Percentiles rank a stretch among this genome's conserved stretches.
Evolutionary conservation across 2,329 filamentous ascomycete genomes (phyloP).

Genomic region (Leptoxyphium fumago): DNA sequence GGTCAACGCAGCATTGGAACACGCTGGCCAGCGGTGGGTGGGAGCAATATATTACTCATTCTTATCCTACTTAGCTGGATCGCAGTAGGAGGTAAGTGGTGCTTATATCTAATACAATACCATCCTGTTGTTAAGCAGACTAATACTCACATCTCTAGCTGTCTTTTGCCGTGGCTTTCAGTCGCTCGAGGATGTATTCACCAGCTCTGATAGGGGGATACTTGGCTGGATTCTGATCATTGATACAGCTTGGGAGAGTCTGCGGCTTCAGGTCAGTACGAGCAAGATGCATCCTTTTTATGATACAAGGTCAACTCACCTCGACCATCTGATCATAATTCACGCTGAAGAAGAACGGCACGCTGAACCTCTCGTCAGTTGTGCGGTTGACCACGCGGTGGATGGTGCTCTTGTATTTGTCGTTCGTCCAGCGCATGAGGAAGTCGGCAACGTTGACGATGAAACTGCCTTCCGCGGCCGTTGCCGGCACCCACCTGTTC

Average conservation of each 20-base stretch:
- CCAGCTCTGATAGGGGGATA: slow-evolving; percentile 24
- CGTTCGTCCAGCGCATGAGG: slow-evolving; percentile 33
- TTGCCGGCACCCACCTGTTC: slow-evolving; percentile 29
- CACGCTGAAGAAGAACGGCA: slow-evolving; percentile 30
- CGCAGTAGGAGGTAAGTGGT: no score
- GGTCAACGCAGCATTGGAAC: no score
- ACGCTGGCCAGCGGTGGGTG: no score
- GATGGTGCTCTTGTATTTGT: slow-evolving; percentile 27
- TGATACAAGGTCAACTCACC: slow-evolving; percentile 5
- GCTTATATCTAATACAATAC: no score
- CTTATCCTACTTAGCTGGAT: no score
- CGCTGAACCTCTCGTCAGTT: slow-evolving; percentile 24
- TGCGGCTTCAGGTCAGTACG: slow-evolving; percentile 1
- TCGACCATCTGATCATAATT: slow-evolving; percentile 27
- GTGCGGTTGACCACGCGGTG: slow-evolving; percentile 32
- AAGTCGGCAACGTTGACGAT: slow-evolving; percentile 38
- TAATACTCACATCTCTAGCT: background rate
- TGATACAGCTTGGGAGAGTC: slow-evolving; percentile 24
- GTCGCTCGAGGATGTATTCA: slow-evolving; percentile 25
- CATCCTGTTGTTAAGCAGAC: no score
- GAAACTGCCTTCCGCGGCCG: slow-evolving; percentile 29
- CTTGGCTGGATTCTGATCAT: slow-evolving; percentile 17
- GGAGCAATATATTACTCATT: no score
- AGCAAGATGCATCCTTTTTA: background rate
- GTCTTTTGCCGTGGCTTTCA: slow-evolving; percentile 7